Base-by-base conservation (phyloP, 805 yeast genomes). In the Pichia nanzhaoensis region DNA sequence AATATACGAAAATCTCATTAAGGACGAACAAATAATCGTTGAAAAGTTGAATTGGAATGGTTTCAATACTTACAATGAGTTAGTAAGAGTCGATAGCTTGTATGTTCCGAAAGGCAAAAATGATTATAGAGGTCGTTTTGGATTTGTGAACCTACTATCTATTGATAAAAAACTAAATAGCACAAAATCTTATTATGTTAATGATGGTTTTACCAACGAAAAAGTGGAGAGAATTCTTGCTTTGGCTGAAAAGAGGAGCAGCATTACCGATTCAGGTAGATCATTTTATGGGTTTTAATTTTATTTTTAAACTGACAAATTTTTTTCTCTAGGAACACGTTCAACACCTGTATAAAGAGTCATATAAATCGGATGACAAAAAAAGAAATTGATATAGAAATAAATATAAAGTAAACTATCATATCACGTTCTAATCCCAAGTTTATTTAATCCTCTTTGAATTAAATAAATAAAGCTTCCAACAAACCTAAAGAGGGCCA, bases 161-260 rank as follows among this genome's bases (percentile, higher is more conserved):
- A 53, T 54, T 13, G 72, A 70, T 37, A 57, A 61, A 6, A 64
- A 61, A 24, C 51, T 68, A 5, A 66, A 66, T 1, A 51, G 55
- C 4, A 59, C 62, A 9, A 65, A 74, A 39, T 60, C 64, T 16
- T 78, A 68, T 58, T 83, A 78, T 55, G 74, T 86, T 2, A 75
- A 72, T 14, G 95, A 86, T 55, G 82, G 85, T 51, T 68, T 83
- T 37, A 93, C 95, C 2, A 95, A 95, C 2, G 65, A 84, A 58
- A 77, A 78, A 51, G 86, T 86, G 95, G 93, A 86, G 55, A 67
- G 95, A 44, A 64, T 86, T 5, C 82, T 95, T 91, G 88, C 90
- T 0, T 75, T 84, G n/a, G 77, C 83, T 1, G 95, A 87, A 58
- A 66, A 67, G 40, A 78, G 82, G 48, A 68, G 78, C 39, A 86